phyloP scores from a whole-genome alignment of 345 rosid species.

The Hibiscus trionum region DNA sequence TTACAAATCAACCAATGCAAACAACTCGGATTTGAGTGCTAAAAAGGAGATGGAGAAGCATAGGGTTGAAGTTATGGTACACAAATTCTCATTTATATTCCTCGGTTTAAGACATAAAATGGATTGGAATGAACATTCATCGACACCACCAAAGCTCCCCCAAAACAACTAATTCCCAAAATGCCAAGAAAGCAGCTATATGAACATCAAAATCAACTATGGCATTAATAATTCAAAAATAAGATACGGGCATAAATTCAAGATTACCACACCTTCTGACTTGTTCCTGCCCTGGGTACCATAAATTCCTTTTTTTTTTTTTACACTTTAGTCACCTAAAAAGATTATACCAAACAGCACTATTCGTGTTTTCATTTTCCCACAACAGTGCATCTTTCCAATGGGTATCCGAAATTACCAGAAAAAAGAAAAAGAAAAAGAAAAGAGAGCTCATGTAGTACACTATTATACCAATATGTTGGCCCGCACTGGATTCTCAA shows the following conservation, averaged over 20 bases:
- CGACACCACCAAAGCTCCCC: slow-evolving; percentile 30
- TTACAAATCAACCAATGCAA: slow-evolving; percentile 3
- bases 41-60: slow-evolving; percentile 19
- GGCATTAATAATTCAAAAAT: slow-evolving; percentile 12
- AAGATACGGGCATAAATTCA: slow-evolving; percentile 16
- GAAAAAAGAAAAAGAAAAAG: not conserved
- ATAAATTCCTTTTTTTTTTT: slow-evolving; percentile 10
- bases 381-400: slow-evolving; percentile 16
- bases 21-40: no score
- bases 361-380: not conserved
- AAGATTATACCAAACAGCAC: not conserved
- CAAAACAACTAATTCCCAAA: not conserved
- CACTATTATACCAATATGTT: not conserved
- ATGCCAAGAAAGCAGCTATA: not conserved
- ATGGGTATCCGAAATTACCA: slow-evolving; percentile 14
- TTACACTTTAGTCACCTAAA: not conserved
- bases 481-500: not conserved
- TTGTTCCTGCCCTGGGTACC: not conserved
- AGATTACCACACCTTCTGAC: no score
- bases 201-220: not conserved
- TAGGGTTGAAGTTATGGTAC: slow-evolving; percentile 4
- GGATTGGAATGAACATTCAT: slow-evolving; percentile 43
- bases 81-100: slow-evolving; percentile 36
- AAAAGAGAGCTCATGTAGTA: not conserved
- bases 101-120: slow-evolving; percentile 34